These are phyloP conservation scores for Groenewaldozyma salmanticensis DNA, from an alignment of 805 yeast species.

Conservation along the genomic window DNA sequence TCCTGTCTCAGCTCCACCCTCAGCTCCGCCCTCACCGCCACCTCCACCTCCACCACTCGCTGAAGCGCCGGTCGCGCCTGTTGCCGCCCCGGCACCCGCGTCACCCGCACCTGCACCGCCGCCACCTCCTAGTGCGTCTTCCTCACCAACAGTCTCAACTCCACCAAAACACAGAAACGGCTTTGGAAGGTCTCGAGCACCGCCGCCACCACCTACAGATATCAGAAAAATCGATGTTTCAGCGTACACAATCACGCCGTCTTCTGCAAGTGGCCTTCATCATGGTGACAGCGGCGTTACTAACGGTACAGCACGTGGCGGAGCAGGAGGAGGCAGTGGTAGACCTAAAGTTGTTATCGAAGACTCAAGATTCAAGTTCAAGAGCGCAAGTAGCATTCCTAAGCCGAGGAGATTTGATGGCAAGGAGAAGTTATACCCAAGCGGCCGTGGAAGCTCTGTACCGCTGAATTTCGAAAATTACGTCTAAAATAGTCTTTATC, in stretches of 20 bases:
- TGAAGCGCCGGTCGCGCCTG: conserved; percentile 1
- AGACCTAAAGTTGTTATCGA: conserved; percentile 41
- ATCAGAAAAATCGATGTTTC: conserved; percentile 55
- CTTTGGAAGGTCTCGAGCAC: conserved; percentile 20
- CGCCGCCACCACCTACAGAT: conserved; percentile 27
- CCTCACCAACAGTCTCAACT: conserved; percentile 17
- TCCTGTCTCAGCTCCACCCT: conserved; percentile 16
- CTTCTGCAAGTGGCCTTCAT: too few species aligned
- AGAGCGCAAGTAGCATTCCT: conserved; percentile 62
- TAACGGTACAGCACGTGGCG: conserved; percentile 2
- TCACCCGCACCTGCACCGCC: conserved; percentile 20
- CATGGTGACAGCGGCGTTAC: conserved; percentile 18
- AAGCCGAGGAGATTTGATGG: conserved; percentile 76
- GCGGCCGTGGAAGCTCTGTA: conserved; percentile 90
- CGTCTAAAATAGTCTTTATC: too few species aligned
- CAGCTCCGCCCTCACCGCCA: conserved; percentile 18
- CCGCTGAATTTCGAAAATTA: conserved; percentile 53
- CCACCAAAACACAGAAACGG: conserved; percentile 20
- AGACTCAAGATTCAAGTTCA: conserved; percentile 64
- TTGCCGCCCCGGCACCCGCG: conserved; percentile 20
- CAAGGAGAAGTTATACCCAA: conserved; percentile 73
- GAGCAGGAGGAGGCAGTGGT: conserved; percentile 5
- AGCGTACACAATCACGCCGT: conserved; percentile 50
- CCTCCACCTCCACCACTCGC: conserved; percentile 8
- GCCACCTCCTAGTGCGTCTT: conserved; percentile 19